Conservation (phyloP, 2,329 filamentous ascomycete genomes). For the Scytalidium lignicola region DNA sequence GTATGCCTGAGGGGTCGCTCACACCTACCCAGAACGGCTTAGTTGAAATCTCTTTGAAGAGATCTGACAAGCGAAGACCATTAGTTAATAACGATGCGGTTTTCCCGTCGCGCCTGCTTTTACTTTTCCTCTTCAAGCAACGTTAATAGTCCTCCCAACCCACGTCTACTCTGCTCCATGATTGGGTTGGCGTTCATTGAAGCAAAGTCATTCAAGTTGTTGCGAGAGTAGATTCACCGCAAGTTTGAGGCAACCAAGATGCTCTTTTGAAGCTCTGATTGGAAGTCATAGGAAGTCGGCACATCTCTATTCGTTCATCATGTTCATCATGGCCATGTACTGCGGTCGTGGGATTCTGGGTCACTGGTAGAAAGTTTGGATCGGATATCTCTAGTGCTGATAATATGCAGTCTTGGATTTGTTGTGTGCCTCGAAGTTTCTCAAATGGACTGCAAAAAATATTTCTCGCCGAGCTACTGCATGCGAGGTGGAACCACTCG, state of each 20-base stretch:
- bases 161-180: slow-evolving; percentile 16
- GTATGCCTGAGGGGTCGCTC: background rate
- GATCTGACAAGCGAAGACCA: background rate
- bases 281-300: slow-evolving; percentile 30
- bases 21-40: background rate
- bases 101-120: no score
- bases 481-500: slow-evolving; percentile 2
- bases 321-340: background rate
- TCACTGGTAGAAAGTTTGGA: background rate
- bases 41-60: background rate
- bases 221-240: slow-evolving; percentile 28
- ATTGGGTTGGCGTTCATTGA: slow-evolving; percentile 25
- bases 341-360: background rate
- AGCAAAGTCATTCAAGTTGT: slow-evolving; percentile 19
- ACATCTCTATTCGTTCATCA: slow-evolving; percentile 13
- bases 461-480: background rate
- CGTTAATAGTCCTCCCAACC: slow-evolving; percentile 24
- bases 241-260: slow-evolving; percentile 32
- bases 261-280: slow-evolving; percentile 24
- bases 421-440: no score
- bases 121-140: slow-evolving; percentile 18
- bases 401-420: no score
- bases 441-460: no score
- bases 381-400: background rate
- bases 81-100: no score